Evolutionary conservation across 441 rosid genomes (phyloP), one percentile per base, ranked within the genome.

Genomic region (Adansonia madagascariensis): DNA sequence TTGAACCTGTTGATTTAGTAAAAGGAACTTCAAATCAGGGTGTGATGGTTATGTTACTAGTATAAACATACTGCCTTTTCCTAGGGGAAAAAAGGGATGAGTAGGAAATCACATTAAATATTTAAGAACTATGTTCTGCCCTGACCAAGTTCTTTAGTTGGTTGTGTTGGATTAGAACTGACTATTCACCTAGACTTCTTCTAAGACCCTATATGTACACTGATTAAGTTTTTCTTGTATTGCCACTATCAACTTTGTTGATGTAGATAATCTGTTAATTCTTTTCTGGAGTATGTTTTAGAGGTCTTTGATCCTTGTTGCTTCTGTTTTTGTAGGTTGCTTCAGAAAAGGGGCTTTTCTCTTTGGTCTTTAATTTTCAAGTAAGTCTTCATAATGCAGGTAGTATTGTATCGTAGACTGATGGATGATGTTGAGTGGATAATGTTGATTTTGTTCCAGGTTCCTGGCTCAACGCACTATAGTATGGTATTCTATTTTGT

Each of bases 401-500:
- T 75, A 71, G 68, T 73, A 8, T 64, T 64, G 77, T 64, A 64
- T 61, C 69, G 59, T 27, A 20, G 78, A 64, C 46, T 70, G 59
- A 46, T 72, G 10, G 44, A 43, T 68, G n/a, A 75, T 69, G 43
- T 70, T 74, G 76, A 78, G 57, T 64, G 14, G 68, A 50, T 77
- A 78, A 66, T 31, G 14, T 52, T 60, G 11, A 56, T 18, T 68
- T 65, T 77, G 78, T 73, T 65, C 20, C 85, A 94, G 99, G 97
- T 97, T 78, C 99, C 99, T 79, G 98, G 90, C 77, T 93, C 97
- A 82, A 97, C 90, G 74, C 98, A 97, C 85, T 94, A 97, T 81
- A 97, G 99, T 84, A 97, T 97, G 99, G 97, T 97, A 71, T 97
- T 94, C 80, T 97, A 96, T 77, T 93, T 91, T 84, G 94, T 97